Evolutionary conservation across 2,329 filamentous ascomycete species (phyloP).

Genomic region (Hymenoscyphus fructigenus): DNA sequence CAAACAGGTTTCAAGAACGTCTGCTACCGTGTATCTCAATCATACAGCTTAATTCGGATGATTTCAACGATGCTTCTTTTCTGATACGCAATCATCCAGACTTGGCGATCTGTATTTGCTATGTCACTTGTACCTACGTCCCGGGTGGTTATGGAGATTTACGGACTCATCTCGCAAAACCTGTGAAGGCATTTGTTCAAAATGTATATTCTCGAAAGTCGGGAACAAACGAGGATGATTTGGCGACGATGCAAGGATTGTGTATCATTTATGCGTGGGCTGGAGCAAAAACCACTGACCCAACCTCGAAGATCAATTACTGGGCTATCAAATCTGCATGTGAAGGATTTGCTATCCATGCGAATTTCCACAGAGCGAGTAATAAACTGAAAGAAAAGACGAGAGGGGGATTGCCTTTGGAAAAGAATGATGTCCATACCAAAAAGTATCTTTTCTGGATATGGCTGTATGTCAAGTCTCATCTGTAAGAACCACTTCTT

Average conservation of each 20-base stretch:
- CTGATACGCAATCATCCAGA: neutral
- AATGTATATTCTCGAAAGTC: neutral
- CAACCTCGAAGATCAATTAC: neutral
- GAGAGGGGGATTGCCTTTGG: neutral
- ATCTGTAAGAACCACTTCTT: neutral
- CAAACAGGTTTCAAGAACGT: slow-evolving; percentile 1
- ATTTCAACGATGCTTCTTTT: neutral
- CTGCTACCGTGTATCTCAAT: neutral
- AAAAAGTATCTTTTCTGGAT: slow-evolving; percentile 1
- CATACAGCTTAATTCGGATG: neutral
- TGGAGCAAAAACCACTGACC: neutral
- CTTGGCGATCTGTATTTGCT: neutral
- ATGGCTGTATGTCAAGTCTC: slow-evolving; percentile 1
- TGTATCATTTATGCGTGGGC: neutral
- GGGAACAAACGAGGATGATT: neutral
- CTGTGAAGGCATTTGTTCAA: neutral
- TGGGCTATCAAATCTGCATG: slow-evolving; percentile 5
- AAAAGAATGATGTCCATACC: neutral
- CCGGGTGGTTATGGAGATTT: neutral
- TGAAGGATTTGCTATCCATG: slow-evolving; percentile 5
- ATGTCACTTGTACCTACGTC: slow-evolving; percentile 7
- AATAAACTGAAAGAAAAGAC: neutral
- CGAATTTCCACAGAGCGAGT: neutral
- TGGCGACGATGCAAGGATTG: slow-evolving; percentile 5
- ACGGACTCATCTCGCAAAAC: neutral